Evolutionary conservation across 495 filamentous ascomycete species (phyloP).

Genomic region (Daldinia caldariorum): DNA sequence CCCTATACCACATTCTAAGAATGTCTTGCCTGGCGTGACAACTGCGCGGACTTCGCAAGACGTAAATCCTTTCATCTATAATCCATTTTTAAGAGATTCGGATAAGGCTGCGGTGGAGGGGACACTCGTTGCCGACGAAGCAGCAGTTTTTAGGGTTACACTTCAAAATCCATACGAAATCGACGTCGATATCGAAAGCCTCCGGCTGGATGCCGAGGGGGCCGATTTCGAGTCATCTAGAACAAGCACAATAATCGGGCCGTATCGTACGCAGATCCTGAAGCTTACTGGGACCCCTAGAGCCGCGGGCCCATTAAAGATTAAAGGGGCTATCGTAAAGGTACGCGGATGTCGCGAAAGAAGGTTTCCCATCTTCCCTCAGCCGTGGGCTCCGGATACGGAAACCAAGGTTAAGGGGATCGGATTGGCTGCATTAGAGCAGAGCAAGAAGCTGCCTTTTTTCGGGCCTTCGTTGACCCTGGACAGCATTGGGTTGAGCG

Average conservation of each 20-base stretch:
- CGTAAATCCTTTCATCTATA: conserved; percentile 91
- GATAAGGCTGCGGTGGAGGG: conserved; percentile 66
- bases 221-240: conserved; percentile 71
- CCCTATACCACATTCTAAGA: conserved; percentile 77
- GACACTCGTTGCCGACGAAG: conserved; percentile 79
- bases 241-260: conserved; percentile 74
- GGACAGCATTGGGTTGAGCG: conserved; percentile 67
- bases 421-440: conserved; percentile 69
- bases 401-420: conserved; percentile 79
- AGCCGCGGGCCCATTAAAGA: conserved; percentile 70
- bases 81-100: conserved; percentile 79
- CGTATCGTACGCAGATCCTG: conserved; percentile 82
- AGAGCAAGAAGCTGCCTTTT: conserved; percentile 44
- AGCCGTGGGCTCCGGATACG: conserved; percentile 75
- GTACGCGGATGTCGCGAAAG: conserved; percentile 82
- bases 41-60: conserved; percentile 62
- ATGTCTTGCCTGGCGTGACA: conserved; percentile 72
- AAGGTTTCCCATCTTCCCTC: conserved; percentile 82
- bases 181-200: conserved; percentile 84
- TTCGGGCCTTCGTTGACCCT: conserved; percentile 54
- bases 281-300: conserved; percentile 74
- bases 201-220: conserved; percentile 78
- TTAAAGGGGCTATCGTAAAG: conserved; percentile 82
- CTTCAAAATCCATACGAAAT: conserved; percentile 96
- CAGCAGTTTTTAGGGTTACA: conserved; percentile 77